Evolutionary conservation across 441 rosid genomes (phyloP), one percentile per base, ranked within the genome.

Genomic region (Syzygium malaccense): DNA sequence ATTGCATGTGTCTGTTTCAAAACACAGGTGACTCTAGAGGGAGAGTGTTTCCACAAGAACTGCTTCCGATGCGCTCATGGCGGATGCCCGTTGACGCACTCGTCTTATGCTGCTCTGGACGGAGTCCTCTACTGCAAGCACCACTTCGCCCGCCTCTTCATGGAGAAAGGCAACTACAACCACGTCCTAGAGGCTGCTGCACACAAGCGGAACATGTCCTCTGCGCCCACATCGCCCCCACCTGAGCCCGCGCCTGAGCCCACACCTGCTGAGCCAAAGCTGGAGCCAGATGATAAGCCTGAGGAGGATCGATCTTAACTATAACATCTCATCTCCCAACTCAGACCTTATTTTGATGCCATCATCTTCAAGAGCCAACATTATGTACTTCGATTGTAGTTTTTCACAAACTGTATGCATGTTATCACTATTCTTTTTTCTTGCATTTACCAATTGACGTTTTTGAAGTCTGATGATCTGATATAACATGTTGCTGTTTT

Each of bases 31-130:
- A 95, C 94, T 20, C 89, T 98, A 98, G 99, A 98, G 89, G 99
- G 96, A 85, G 99, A 97, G 78, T 95, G 98, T 75, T 98, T 87
- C 93, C 99, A 98, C 94, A 96, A 96, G 93, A 92, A 96, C 84
- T 98, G 99, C 92, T 98, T 98, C 93, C 94, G 96, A 92, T 98
- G 99, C 75, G 99, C 99, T 33, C 98, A 94, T 89, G 98, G 99
- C 0, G 98, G 99, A 0, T 98, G 99, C 86, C 93, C 95, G 6
- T 93, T 97, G 57, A 98, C 99, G 33, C 99, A 97, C 92, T 98
- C 99, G 56, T 96, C 98, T 0, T 98, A 97, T 89, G 99, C 99
- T 30, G 95, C 99, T 23, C 94, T 96, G 53, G 93, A 98, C 57
- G 95, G 98, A 14, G 97, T 96, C 86, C 94, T 98, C 20, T 98